Evolutionary conservation across 306 rosid genomes (phyloP).

Genomic region (Oemleria cerasiformis): DNA sequence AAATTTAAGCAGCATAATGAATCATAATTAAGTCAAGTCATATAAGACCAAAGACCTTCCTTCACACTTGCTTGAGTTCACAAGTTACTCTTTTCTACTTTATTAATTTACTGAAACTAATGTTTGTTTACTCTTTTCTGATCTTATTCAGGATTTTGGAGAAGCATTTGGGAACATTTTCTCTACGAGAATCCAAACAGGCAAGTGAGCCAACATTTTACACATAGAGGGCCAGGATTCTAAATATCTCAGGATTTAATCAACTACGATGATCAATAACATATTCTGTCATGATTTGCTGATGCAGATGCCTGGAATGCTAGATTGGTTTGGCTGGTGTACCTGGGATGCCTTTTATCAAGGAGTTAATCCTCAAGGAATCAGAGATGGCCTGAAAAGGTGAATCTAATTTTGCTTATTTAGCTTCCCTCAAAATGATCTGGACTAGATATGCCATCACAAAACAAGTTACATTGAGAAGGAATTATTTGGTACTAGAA

Average conservation of each 20-base stretch:
- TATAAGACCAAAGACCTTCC: slow-evolving; percentile 6
- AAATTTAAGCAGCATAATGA: slow-evolving; percentile 9
- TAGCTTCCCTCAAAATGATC: not conserved
- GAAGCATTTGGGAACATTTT: slow-evolving; percentile 34
- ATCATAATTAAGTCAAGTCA: not conserved
- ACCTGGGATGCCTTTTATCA: slow-evolving; percentile 45
- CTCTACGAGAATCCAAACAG: slow-evolving; percentile 39
- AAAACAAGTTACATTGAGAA: not conserved
- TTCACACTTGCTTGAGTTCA: slow-evolving; percentile 3
- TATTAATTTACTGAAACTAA: not conserved
- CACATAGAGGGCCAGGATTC: slow-evolving; percentile 6
- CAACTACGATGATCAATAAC: slow-evolving; percentile 2
- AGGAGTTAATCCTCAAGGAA: slow-evolving; percentile 36
- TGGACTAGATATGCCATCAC: not conserved
- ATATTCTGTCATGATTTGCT: not conserved
- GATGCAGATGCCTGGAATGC: slow-evolving; percentile 44
- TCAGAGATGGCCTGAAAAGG: slow-evolving; percentile 42
- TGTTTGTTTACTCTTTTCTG: not conserved
- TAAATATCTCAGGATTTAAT: slow-evolving; percentile 4
- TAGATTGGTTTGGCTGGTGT: slow-evolving; percentile 45
- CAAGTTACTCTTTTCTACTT: not conserved
- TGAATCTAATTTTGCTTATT: not conserved
- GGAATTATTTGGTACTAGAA: not conserved
- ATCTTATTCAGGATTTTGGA: slow-evolving; percentile 35
- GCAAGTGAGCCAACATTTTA: slow-evolving; percentile 21